Percentiles rank a stretch among this genome's conserved stretches.
Evolutionary conservation across 148 eudicot genomes (phyloP).

Genomic region (Oxyria digyna): DNA sequence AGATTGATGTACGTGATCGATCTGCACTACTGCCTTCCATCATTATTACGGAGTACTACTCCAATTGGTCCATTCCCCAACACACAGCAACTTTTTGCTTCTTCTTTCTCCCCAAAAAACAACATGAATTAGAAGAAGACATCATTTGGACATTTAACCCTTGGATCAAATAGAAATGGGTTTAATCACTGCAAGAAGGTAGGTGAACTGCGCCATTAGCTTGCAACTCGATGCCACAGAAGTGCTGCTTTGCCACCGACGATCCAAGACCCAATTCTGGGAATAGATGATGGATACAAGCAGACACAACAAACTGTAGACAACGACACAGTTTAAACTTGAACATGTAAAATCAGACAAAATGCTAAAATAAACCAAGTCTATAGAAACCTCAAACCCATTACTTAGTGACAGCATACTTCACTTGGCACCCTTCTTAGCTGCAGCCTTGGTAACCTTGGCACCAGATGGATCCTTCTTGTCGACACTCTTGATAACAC

Average conservation of each 20-base stretch:
- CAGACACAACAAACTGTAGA: background rate
- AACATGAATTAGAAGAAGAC: too few relatives aligned
- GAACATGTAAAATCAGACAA: background rate
- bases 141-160: too few relatives aligned
- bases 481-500: constrained; percentile 29
- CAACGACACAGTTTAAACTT: background rate
- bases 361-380: background rate
- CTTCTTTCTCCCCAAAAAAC: too few relatives aligned
- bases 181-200: too few relatives aligned
- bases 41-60: background rate
- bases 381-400: background rate
- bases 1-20: background rate
- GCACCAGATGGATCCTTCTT: constrained; percentile 35
- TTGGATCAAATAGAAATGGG: too few relatives aligned
- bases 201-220: too few relatives aligned
- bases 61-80: background rate
- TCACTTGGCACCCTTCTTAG: constrained; percentile 34
- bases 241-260: constrained; percentile 6
- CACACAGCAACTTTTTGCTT: too few relatives aligned
- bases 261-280: constrained; percentile 5
- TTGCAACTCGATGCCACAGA: too few relatives aligned
- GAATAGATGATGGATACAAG: background rate
- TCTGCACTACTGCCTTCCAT: background rate
- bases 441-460: constrained; percentile 35
- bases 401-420: background rate